Percentiles rank a stretch among this genome's conserved stretches.
Evolutionary conservation across 2,329 filamentous ascomycete genomes (phyloP).

Genomic region (Aspergillus sp.): DNA sequence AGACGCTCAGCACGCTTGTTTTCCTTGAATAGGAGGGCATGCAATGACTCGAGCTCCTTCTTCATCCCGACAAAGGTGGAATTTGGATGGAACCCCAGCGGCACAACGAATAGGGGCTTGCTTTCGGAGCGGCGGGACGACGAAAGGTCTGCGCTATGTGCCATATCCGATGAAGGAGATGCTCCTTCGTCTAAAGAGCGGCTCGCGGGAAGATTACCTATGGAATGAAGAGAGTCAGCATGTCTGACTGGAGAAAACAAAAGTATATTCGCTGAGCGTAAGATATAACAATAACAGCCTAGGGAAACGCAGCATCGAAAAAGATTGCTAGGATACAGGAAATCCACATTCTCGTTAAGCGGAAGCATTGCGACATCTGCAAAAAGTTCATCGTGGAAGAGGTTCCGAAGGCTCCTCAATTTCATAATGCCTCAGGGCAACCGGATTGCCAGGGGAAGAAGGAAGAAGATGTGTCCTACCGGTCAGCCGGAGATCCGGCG

Average conservation of each 20-base stretch:
- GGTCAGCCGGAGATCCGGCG: constrained; percentile 17
- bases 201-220: constrained; percentile 23
- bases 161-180: constrained; percentile 17
- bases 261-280: constrained; percentile 7
- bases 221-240: constrained; percentile 24
- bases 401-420: constrained; percentile 26
- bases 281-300: constrained; percentile 1
- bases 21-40: constrained; percentile 50
- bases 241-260: constrained; percentile 15
- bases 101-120: constrained; percentile 36
- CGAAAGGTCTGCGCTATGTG: constrained; percentile 14
- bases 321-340: constrained; percentile 9
- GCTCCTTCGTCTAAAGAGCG: constrained; percentile 16
- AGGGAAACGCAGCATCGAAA: background rate
- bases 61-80: constrained; percentile 54
- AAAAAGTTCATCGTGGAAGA: constrained; percentile 5
- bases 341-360: background rate
- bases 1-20: constrained; percentile 50
- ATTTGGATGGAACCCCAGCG: constrained; percentile 54
- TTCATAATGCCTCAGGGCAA: constrained; percentile 27
- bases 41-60: constrained; percentile 49
- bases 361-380: constrained; percentile 3
- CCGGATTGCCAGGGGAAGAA: constrained; percentile 13
- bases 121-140: constrained; percentile 14
- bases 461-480: constrained; percentile 30